A percentile compares a stretch with the other conserved stretches of the same genome.
Conservation (phyloP, 805 yeast genomes). For the Candida golubevii region DNA sequence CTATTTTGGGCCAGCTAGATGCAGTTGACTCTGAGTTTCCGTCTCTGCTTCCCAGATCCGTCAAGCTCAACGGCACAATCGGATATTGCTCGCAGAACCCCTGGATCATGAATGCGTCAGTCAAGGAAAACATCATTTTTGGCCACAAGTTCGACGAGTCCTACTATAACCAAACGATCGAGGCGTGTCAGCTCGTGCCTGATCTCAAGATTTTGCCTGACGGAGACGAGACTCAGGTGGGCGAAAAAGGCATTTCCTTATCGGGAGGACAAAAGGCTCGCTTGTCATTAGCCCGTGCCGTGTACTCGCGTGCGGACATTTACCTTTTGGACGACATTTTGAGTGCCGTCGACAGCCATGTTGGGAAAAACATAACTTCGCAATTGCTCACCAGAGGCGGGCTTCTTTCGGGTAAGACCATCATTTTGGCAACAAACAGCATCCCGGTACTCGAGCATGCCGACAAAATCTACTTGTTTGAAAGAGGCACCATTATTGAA, state of each 20-base stretch:
- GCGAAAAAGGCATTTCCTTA: constrained; percentile 40
- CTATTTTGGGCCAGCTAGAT: constrained; percentile 15
- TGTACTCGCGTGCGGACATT: constrained; percentile 37
- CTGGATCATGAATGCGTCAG: constrained; percentile 39
- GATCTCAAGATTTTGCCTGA: constrained; percentile 36
- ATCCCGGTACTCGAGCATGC: constrained; percentile 11
- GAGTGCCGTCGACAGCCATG: constrained; percentile 43
- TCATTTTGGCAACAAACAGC: constrained; percentile 14
- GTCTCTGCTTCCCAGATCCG: constrained; percentile 4
- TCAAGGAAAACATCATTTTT: constrained; percentile 37
- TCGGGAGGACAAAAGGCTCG: constrained; percentile 44
- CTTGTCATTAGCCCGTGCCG: constrained; percentile 39
- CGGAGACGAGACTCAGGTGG: constrained; percentile 41
- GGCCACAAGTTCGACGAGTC: constrained; percentile 30
- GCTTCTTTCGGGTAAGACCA: constrained; percentile 20
- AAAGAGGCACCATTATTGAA: constrained; percentile 11
- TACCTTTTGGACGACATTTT: constrained; percentile 39
- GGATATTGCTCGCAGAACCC: constrained; percentile 40
- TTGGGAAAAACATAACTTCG: constrained; percentile 31
- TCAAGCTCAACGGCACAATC: constrained; percentile 28
- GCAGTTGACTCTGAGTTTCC: constrained; percentile 10
- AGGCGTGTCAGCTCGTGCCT: constrained; percentile 34
- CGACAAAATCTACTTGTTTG: constrained; percentile 12
- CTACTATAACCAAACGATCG: constrained; percentile 30
- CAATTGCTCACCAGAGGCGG: constrained; percentile 31